phyloP scores from a whole-genome alignment of 1,284 basidiomycete genomes.

The Sporisorium scitamineum region DNA sequence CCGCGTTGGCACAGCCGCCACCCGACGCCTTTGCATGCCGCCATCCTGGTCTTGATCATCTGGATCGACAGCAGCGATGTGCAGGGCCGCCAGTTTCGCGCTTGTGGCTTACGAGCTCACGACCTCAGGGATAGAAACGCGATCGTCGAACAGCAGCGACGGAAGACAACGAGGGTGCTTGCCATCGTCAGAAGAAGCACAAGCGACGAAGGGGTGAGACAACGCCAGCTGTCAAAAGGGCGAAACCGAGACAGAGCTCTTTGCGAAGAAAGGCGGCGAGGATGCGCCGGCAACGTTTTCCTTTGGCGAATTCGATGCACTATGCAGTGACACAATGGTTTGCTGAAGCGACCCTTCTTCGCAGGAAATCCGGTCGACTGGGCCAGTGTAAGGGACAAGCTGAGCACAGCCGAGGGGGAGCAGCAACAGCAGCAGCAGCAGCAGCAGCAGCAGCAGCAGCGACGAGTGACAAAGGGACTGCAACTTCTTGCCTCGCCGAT shows the following conservation, averaged over 20 bases:
- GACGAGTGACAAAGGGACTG: too few species aligned
- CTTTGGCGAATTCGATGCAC: background rate
- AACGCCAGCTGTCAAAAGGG: constrained; percentile 23
- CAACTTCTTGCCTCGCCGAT: too few species aligned
- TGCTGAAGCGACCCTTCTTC: background rate
- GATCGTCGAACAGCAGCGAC: background rate
- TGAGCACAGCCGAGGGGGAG: too few species aligned
- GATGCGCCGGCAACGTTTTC: background rate
- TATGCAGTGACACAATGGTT: background rate
- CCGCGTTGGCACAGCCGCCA: constrained; percentile 7
- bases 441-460: too few species aligned
- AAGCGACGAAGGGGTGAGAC: constrained; percentile 11
- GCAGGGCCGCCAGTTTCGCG: background rate
- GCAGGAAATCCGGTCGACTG: background rate
- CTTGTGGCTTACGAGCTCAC: background rate
- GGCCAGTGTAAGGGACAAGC: too few species aligned
- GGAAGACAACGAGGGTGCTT: background rate
- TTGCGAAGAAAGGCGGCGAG: constrained; percentile 4
- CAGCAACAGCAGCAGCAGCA: too few species aligned
- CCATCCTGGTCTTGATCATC: background rate
- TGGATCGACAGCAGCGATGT: background rate
- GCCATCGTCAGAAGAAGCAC: background rate
- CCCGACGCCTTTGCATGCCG: background rate
- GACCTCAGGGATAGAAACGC: background rate
- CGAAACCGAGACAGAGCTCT: background rate